Conservation (phyloP, 2,329 filamentous ascomycete species). For the Colletotrichum agaves region DNA sequence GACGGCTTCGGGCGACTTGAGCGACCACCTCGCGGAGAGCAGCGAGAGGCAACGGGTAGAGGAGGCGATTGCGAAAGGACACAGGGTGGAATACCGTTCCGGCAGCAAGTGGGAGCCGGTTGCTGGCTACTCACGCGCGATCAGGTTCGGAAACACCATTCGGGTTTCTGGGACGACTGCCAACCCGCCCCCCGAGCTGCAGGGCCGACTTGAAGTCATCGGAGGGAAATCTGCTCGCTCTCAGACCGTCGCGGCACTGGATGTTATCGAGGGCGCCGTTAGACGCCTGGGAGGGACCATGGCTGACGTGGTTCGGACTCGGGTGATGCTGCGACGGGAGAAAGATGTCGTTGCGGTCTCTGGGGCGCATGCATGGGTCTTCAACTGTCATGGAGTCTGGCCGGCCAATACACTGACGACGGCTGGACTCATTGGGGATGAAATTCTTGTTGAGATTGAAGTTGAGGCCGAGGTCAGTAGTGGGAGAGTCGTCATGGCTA, state of each 20-base stretch:
- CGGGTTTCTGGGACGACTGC: constrained; percentile 28
- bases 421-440: constrained; percentile 17
- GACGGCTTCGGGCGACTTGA: constrained; percentile 21
- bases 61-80: constrained; percentile 1
- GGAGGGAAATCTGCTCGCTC: constrained; percentile 19
- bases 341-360: constrained; percentile 17
- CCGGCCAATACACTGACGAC: constrained; percentile 8
- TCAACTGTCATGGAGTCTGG: constrained; percentile 6
- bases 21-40: constrained; percentile 3
- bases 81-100: constrained; percentile 14
- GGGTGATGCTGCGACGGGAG: constrained; percentile 24
- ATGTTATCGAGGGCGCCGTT: constrained; percentile 6
- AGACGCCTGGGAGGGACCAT: constrained; percentile 13
- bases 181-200: constrained; percentile 8
- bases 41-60: not conserved
- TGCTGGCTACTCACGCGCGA: constrained; percentile 20
- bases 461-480: constrained; percentile 12
- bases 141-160: not conserved
- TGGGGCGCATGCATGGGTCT: constrained; percentile 21
- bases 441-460: constrained; percentile 22
- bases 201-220: not conserved
- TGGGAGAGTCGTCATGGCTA: constrained; percentile 1
- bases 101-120: constrained; percentile 28
- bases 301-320: constrained; percentile 30
- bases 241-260: constrained; percentile 22